These are phyloP conservation scores for Neophaeococcomyces mojaviensis DNA, from an alignment of 2,329 filamentous ascomycete species.

Conservation along the genomic window DNA sequence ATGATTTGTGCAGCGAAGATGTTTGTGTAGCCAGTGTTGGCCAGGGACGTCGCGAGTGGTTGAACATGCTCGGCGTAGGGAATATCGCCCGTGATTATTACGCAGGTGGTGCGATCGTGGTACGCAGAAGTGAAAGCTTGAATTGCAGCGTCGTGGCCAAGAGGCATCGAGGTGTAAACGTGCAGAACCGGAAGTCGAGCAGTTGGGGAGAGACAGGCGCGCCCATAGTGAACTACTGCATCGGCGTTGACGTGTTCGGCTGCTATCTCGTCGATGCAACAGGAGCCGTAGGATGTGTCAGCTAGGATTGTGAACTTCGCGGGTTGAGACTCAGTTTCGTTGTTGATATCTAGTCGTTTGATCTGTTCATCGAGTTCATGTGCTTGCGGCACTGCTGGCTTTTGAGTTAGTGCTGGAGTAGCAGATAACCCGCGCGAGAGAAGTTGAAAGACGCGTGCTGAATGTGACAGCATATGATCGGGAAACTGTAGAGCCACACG, in stretches of 20 bases:
- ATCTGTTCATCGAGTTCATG: neutral
- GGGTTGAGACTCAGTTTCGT: constrained; percentile 23
- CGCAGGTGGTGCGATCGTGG: constrained; percentile 52
- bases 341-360: constrained; percentile 3
- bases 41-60: constrained; percentile 48
- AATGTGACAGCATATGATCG: constrained; percentile 83
- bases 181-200: constrained; percentile 81
- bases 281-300: constrained; percentile 94
- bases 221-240: constrained; percentile 87
- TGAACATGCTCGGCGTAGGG: constrained; percentile 72
- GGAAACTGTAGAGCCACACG: constrained; percentile 91
- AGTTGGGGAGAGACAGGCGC: constrained; percentile 85
- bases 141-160: constrained; percentile 55
- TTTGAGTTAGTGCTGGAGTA: constrained; percentile 1
- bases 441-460: constrained; percentile 66
- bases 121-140: constrained; percentile 63
- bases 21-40: constrained; percentile 58
- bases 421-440: constrained; percentile 48
- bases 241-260: constrained; percentile 89
- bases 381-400: constrained; percentile 2
- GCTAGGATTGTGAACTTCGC: constrained; percentile 70
- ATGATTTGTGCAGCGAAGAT: constrained; percentile 64
- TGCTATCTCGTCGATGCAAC: constrained; percentile 93
- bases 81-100: constrained; percentile 82
- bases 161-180: constrained; percentile 69